These are phyloP conservation scores for Pueraria montana DNA, from an alignment of 306 rosid genomes.

Conservation along the genomic window DNA sequence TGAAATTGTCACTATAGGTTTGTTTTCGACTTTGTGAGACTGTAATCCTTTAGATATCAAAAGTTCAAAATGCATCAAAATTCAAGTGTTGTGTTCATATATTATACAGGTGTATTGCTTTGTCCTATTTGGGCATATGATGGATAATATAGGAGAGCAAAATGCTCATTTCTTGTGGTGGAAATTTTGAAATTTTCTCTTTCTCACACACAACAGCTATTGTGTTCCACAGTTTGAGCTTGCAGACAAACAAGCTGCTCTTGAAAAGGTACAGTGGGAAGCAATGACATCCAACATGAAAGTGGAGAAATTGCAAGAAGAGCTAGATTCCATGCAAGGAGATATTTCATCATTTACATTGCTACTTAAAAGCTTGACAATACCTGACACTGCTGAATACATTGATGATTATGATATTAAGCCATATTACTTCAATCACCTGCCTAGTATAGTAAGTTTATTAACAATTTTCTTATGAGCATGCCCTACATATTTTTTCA, in stretches of 20 bases:
- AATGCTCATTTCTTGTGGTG: neutral
- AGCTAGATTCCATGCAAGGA: conserved; percentile 49
- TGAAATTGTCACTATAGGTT: neutral
- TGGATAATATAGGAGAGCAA: conserved; percentile 6
- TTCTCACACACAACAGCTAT: conserved; percentile 1
- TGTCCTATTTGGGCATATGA: neutral
- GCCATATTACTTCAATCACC: conserved; percentile 44
- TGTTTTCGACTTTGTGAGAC: conserved; percentile 7
- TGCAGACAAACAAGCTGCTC: conserved; percentile 89
- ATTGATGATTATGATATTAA: conserved; percentile 46
- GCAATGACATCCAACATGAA: conserved; percentile 63
- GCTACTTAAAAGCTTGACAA: conserved; percentile 67
- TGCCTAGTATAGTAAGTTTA: conserved; percentile 47
- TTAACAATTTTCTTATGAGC: conserved; percentile 20
- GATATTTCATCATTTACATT: conserved; percentile 53
- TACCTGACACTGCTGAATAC: conserved; percentile 37
- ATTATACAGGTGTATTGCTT: neutral
- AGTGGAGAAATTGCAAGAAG: conserved; percentile 47
- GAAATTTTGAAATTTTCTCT: conserved; percentile 23
- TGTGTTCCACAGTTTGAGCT: conserved; percentile 66
- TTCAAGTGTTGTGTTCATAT: conserved; percentile 3
- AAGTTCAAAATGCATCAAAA: neutral
- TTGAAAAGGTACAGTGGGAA: conserved; percentile 82
- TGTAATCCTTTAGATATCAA: neutral
- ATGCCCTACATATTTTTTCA: neutral